Evolutionary conservation across 1,284 basidiomycete species (phyloP).

Genomic region (Malassezia japonica): DNA sequence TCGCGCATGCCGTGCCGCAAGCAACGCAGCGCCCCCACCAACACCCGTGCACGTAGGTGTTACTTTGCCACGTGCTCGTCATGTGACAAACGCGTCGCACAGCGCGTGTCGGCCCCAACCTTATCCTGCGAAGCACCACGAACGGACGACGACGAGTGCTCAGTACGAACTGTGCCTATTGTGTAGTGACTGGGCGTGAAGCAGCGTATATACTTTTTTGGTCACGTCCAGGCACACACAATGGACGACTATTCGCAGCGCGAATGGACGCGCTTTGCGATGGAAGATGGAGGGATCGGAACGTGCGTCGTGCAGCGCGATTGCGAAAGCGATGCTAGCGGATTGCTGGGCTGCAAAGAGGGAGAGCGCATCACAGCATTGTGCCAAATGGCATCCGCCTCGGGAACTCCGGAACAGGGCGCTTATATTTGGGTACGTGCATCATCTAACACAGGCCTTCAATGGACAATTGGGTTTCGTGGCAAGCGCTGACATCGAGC

Average conservation of each 20-base stretch:
- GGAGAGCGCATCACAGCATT: conserved; percentile 45
- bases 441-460: not conserved
- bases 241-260: conserved; percentile 46
- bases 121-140: too few species aligned
- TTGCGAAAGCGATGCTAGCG: not conserved
- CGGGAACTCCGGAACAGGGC: not conserved
- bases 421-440: not conserved
- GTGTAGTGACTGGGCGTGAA: too few species aligned
- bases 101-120: too few species aligned
- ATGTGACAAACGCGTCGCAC: conserved; percentile 4
- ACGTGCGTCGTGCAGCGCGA: conserved; percentile 21
- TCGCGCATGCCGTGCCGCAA: not conserved
- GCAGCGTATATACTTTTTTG: too few species aligned
- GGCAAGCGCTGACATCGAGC: too few species aligned
- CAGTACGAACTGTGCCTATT: too few species aligned
- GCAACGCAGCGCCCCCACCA: too few species aligned
- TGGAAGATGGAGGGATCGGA: conserved; percentile 46
- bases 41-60: conserved; percentile 16
- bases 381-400: conserved; percentile 2
- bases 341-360: not conserved
- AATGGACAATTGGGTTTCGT: not conserved
- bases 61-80: conserved; percentile 13
- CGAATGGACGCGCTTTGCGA: conserved; percentile 47
- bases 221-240: too few species aligned
- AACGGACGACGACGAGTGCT: too few species aligned